Conservation (phyloP, 805 yeast species). For the Metschnikowia borealis region DNA sequence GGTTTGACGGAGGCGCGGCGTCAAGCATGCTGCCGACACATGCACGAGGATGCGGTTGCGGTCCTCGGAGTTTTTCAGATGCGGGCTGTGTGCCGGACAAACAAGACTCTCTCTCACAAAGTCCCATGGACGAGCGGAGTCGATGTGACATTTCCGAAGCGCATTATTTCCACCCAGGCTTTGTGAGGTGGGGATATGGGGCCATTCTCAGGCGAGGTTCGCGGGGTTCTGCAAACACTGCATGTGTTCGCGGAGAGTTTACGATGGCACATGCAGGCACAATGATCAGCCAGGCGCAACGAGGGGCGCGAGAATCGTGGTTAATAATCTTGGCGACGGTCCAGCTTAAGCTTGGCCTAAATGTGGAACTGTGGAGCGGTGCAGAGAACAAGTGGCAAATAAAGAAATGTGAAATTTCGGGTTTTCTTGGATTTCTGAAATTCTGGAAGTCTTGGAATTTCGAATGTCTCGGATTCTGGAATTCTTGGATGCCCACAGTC, state of each 20-base stretch:
- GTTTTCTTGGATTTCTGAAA: no score
- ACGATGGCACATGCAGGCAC: slow-evolving; percentile 1
- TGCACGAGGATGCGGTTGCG: slow-evolving; percentile 1
- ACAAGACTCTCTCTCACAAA: not conserved
- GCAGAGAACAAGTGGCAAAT: no score
- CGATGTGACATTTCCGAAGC: no score
- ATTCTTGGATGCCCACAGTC: no score
- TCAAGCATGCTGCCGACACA: slow-evolving; percentile 4
- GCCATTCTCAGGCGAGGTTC: not conserved
- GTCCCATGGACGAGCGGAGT: no score
- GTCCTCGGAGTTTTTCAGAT: not conserved
- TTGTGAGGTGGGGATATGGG: not conserved
- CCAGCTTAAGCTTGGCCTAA: not conserved
- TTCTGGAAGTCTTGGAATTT: no score
- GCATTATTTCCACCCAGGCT: not conserved
- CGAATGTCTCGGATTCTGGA: no score
- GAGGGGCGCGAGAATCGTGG: not conserved
- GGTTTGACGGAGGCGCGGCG: slow-evolving; percentile 2
- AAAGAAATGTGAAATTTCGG: no score
- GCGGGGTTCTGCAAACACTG: slow-evolving; percentile 1
- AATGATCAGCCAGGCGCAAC: not conserved
- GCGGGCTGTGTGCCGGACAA: not conserved
- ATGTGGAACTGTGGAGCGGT: no score
- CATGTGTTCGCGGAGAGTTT: slow-evolving; percentile 4
- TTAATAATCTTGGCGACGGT: not conserved